Conservation (phyloP, 106 monocot species). For the Triglochin maritima region DNA sequence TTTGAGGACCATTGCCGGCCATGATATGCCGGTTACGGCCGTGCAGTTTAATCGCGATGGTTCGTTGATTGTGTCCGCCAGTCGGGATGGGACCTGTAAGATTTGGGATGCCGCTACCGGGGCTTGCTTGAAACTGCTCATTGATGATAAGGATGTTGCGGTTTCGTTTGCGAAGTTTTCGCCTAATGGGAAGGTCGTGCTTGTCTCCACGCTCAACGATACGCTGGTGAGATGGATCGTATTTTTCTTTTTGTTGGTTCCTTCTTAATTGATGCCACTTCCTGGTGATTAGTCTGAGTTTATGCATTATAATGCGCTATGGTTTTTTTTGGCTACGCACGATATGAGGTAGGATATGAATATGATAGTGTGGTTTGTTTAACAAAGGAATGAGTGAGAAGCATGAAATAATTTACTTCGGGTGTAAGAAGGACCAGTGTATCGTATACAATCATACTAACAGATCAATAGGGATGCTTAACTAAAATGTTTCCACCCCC, state of each 20-base stretch:
- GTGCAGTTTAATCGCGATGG: conserved; percentile 76
- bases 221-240: conserved; percentile 40
- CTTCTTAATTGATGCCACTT: not conserved
- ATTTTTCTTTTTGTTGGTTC: not conserved
- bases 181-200: conserved; percentile 92
- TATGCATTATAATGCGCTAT: no score
- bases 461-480: no score
- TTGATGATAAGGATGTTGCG: conserved; percentile 60
- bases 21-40: conserved; percentile 64
- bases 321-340: no score
- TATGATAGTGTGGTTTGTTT: no score
- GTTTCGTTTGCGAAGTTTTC: conserved; percentile 93
- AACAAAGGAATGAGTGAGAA: no score
- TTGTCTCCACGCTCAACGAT: conserved; percentile 62
- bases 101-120: conserved; percentile 73
- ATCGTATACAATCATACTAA: no score
- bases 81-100: conserved; percentile 87
- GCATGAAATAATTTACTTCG: no score
- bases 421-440: no score
- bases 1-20: conserved; percentile 40
- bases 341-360: no score
- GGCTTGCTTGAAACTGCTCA: conserved; percentile 57
- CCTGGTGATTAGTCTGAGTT: not conserved
- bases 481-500: no score
- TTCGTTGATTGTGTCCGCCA: conserved; percentile 69